Evolutionary conservation across 768 basidiomycete species (phyloP), one percentile per base, ranked within the genome.

Genomic region (Naganishia friedmannii): DNA sequence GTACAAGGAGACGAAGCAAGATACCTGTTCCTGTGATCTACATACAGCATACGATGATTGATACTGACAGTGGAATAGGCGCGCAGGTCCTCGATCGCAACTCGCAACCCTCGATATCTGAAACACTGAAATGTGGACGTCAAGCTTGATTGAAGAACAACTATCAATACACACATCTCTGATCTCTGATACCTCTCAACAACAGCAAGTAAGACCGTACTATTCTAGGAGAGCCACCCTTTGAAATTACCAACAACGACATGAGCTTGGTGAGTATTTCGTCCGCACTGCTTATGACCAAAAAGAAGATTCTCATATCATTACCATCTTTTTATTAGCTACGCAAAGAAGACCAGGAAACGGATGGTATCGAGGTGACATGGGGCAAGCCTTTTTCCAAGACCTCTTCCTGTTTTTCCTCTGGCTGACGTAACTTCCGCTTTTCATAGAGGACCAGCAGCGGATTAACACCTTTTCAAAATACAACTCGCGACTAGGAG

Each of bases 401-500:
- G n/a, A 21, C 15, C 31, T 39, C 28, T 4, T 21, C 67, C 28
- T 8, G 23, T 29, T 55, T 48, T 34, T 5, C 31, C 46, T 65
- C 17, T 19, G 23, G 29, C 29, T 67, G 29, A 32, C 29, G 57
- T 37, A 19, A 45, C 13, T 32, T 19, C 37, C 57, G 87, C 84
- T 68, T 17, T 42, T n/a, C n/a, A n/a, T 17, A 85, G 85, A 85
- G 81, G 92, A 93, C 79, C 93, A 97, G 80, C 88, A 93, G 74
- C 86, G 87, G 32, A 97, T 97, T 82, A 95, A 89, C 82, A 85
- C 87, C 0, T 96, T 97, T 79, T 95, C 93, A 0, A 94, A 92
- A 79, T 84, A 94, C 46, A 96, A 95, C 75, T 88, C 88, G 9
- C 87, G 93, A 56, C 81, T 91, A 69, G 85, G 87, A 8, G 84